Conservation (phyloP, 192 early-diverging fungal genomes). For the Obelidium mucronatum region DNA sequence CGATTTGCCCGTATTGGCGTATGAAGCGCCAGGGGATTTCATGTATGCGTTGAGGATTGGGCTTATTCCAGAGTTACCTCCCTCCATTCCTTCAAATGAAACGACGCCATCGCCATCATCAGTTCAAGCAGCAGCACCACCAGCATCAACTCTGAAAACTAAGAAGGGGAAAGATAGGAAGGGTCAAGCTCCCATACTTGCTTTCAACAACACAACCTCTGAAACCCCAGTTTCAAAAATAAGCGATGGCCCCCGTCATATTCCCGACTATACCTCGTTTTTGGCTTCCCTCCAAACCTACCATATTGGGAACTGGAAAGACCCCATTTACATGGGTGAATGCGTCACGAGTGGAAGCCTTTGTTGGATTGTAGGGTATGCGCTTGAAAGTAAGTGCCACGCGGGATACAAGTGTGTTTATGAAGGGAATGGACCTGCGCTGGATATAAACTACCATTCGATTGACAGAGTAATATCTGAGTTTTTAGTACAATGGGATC, state of each 20-base stretch:
- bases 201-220: not conserved
- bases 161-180: not conserved
- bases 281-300: conserved; percentile 74
- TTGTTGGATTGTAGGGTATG: conserved; percentile 78
- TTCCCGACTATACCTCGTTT: conserved; percentile 54
- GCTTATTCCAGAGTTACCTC: conserved; percentile 61
- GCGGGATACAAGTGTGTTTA: conserved; percentile 66
- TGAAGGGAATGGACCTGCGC: conserved; percentile 18
- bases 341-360: conserved; percentile 71
- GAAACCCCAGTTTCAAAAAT: not conserved
- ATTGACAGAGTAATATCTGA: conserved; percentile 80
- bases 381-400: conserved; percentile 86
- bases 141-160: not conserved
- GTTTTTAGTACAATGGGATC: conserved; percentile 49
- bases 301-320: conserved; percentile 89
- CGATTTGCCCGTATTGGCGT: conserved; percentile 82
- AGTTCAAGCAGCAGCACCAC: not conserved
- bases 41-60: conserved; percentile 82
- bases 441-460: conserved; percentile 75
- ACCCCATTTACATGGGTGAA: conserved; percentile 89
- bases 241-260: conserved; percentile 37
- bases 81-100: not conserved
- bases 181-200: not conserved
- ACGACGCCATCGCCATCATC: not conserved
- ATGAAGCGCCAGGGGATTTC: conserved; percentile 85